These are phyloP conservation scores for Ziziphus jujuba DNA, from an alignment of 306 rosid species.

Conservation along the genomic window DNA sequence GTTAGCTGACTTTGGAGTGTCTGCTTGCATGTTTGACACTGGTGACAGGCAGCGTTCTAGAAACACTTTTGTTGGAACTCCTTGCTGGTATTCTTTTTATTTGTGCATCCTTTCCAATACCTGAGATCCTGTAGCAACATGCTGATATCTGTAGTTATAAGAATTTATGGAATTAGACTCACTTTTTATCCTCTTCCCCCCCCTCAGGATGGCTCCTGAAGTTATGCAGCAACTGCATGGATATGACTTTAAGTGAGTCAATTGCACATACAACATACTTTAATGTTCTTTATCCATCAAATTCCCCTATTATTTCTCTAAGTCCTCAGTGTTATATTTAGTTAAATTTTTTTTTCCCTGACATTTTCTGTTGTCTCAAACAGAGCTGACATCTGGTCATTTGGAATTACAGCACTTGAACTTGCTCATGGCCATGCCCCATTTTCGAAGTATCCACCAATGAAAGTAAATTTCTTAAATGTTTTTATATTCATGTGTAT, in stretches of 20 bases:
- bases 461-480: slow-evolving; percentile 68
- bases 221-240: slow-evolving; percentile 99
- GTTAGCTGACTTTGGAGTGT: slow-evolving; percentile 96
- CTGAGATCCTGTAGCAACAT: not conserved
- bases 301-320: not conserved
- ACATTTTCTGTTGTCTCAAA: slow-evolving; percentile 26
- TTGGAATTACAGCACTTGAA: slow-evolving; percentile 99
- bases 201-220: slow-evolving; percentile 98
- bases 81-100: slow-evolving; percentile 72
- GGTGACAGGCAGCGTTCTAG: slow-evolving; percentile 94
- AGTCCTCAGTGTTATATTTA: slow-evolving; percentile 2
- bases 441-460: slow-evolving; percentile 95
- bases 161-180: slow-evolving; percentile 8
- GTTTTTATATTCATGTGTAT: slow-evolving; percentile 14
- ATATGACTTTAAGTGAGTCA: slow-evolving; percentile 91
- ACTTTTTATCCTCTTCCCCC: slow-evolving; percentile 19
- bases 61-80: slow-evolving; percentile 98
- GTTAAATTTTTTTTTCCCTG: slow-evolving; percentile 2
- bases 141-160: not conserved
- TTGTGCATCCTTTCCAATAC: not conserved
- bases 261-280: slow-evolving; percentile 23
- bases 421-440: slow-evolving; percentile 99
- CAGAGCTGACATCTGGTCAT: slow-evolving; percentile 99
- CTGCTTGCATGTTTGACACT: slow-evolving; percentile 90
- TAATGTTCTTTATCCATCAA: not conserved